A percentile compares a stretch with the other conserved stretches of the same genome.
phyloP scores from a whole-genome alignment of 2,329 filamentous ascomycete genomes.

The Esteya vermicola region DNA sequence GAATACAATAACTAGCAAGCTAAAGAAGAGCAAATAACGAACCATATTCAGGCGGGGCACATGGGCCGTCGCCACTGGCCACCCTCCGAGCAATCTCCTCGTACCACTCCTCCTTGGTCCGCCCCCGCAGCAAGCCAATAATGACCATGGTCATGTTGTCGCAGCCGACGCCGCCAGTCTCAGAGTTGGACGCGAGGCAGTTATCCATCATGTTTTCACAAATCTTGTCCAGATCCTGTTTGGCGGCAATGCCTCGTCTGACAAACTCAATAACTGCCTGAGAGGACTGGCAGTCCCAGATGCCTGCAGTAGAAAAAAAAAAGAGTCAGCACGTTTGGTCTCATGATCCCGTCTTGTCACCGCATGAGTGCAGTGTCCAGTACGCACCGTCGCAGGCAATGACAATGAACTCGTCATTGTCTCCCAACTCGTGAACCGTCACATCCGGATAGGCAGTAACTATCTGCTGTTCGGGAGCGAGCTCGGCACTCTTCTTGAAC shows the following conservation, averaged over 20 bases:
- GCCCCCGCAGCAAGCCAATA: constrained; percentile 77
- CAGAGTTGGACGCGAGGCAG: constrained; percentile 92
- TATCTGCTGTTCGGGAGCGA: constrained; percentile 96
- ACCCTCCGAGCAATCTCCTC: constrained; percentile 88
- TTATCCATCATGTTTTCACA: constrained; percentile 99
- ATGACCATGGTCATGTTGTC: constrained; percentile 99
- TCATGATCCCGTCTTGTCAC: no score
- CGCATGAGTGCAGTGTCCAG: no score
- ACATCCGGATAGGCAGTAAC: constrained; percentile 96
- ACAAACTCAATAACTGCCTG: constrained; percentile 97
- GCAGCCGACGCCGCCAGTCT: constrained; percentile 93
- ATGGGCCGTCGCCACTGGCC: constrained; percentile 91
- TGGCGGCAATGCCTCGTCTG: constrained; percentile 85
- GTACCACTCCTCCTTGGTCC: constrained; percentile 96
- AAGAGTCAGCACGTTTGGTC: no score
- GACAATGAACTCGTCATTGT: constrained; percentile 92
- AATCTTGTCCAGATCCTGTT: constrained; percentile 87
- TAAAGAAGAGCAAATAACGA: constrained; percentile 39
- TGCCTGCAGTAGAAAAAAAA: constrained; percentile 53
- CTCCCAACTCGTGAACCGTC: constrained; percentile 73
- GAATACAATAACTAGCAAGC: not conserved
- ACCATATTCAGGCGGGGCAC: constrained; percentile 98
- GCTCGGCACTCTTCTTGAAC: constrained; percentile 97
- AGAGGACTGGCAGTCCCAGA: constrained; percentile 98
- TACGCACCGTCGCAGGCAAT: constrained; percentile 79